Base-by-base conservation (phyloP, 306 rosid species). In the Ziziphus jujuba region DNA sequence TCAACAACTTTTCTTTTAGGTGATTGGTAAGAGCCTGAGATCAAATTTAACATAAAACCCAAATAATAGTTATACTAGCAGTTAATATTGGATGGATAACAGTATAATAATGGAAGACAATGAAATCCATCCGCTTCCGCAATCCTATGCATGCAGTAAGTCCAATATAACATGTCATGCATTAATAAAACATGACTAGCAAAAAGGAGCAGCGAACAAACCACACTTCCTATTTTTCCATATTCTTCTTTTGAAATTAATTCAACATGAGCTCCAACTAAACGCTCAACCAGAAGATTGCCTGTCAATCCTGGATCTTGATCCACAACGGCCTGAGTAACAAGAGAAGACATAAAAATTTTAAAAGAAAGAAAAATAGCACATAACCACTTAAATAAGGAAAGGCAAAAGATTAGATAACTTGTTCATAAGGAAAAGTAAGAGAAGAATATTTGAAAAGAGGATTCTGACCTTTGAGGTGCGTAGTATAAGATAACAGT, bases 281-380 rank as follows among this genome's bases (percentile, higher is more conserved):
- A 62, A 58, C 97, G 97, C 78, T 88, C 99, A 56, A 93, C 89
- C 14, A 93, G 86, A 49, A 93, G 97, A 72, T 93, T 93, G 54
- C 97, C 98, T 0, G 78, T 64, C 66, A 90, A 63, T 62, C 97
- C 87, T 23, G 98, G 98, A 72, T 93, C 98, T 78, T 83, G 88
- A 74, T 90, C 87, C 35, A 83, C 85, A 40, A 83, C 82, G 55
- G 57, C 74, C 87, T 91, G 65, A 56, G 53, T 13, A 44, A 36
- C 24, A 64, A 56, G 22, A 63, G 6, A 24, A 66, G 23, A 58
- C 45, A 40, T 40, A 12, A 12, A 8, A 40, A 40, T 11, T 36
- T 44, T 59, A 43, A 34, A 24, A 9, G 21, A 58, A n/a, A 23
- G 48, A 61, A 48, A 66, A 72, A 47, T 33, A 61, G 9, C 8